Evolutionary conservation across 2,329 filamentous ascomycete genomes (phyloP).

Genomic region (Pseudopithomyces maydicus): DNA sequence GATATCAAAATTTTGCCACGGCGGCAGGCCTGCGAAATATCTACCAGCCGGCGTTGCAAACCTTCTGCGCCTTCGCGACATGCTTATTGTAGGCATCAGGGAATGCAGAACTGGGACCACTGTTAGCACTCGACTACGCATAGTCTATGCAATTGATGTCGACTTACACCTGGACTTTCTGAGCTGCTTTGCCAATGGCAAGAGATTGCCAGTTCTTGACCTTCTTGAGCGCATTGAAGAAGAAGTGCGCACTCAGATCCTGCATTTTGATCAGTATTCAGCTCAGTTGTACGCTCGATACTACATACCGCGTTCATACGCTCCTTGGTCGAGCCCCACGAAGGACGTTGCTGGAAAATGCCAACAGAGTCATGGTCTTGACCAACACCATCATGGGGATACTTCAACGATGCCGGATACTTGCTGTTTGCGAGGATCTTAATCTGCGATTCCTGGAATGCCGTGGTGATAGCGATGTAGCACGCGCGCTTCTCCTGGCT

Average conservation of each 20-base stretch:
- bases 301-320: conserved; percentile 9
- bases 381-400: conserved; percentile 11
- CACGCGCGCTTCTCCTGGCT: conserved; percentile 10
- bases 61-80: background rate
- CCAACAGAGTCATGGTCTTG: conserved; percentile 11
- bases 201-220: conserved; percentile 6
- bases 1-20: too few species aligned
- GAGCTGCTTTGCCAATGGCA: conserved; percentile 6
- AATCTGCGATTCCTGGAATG: conserved; percentile 6
- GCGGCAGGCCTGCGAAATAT: too few species aligned
- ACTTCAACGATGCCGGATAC: conserved; percentile 3
- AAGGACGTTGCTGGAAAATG: conserved; percentile 11
- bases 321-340: conserved; percentile 7
- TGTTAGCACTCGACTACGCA: background rate
- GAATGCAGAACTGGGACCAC: conserved; percentile 2
- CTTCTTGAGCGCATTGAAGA: conserved; percentile 8
- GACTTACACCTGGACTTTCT: conserved; percentile 13
- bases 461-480: conserved; percentile 10
- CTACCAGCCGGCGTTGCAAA: conserved; percentile 8
- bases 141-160: too few species aligned
- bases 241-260: conserved; percentile 6
- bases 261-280: background rate
- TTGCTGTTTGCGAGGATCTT: conserved; percentile 7
- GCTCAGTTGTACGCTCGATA: background rate
- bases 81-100: conserved; percentile 10